phyloP scores from a whole-genome alignment of 768 basidiomycete species.

The Hypholoma fasciculare region DNA sequence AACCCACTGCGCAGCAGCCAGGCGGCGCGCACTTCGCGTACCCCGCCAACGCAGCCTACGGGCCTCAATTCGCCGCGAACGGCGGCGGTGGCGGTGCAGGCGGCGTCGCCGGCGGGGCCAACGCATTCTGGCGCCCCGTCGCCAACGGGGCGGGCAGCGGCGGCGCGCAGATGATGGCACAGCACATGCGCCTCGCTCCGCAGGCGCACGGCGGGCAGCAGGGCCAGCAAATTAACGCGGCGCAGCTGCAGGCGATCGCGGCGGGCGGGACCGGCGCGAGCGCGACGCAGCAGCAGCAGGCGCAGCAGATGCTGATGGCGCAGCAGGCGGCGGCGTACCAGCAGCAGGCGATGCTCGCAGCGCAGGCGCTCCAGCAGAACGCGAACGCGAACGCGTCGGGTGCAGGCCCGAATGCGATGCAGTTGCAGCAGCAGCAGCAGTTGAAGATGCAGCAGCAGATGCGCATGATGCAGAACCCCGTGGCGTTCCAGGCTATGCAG shows the following conservation, averaged over 20 bases:
- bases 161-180: background rate
- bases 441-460: too few relatives aligned
- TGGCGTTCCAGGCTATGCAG: background rate
- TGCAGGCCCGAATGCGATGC: too few relatives aligned
- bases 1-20: background rate
- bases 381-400: too few relatives aligned
- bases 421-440: constrained; percentile 20
- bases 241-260: constrained; percentile 5
- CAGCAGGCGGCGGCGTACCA: constrained; percentile 14
- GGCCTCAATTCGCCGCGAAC: too few relatives aligned
- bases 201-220: background rate
- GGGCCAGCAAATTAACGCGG: background rate
- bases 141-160: background rate
- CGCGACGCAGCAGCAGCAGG: background rate
- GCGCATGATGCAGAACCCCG: too few relatives aligned
- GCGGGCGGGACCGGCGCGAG: background rate
- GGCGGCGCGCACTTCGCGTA: too few relatives aligned
- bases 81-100: background rate
- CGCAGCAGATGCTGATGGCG: constrained; percentile 10
- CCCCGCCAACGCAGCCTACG: too few relatives aligned
- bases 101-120: background rate
- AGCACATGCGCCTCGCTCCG: background rate
- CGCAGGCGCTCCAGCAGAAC: background rate
- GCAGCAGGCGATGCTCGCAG: background rate
- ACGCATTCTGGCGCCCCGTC: background rate